These are phyloP conservation scores for Trametes hirsuta DNA, from an alignment of 1,284 basidiomycete genomes.

Conservation along the genomic window DNA sequence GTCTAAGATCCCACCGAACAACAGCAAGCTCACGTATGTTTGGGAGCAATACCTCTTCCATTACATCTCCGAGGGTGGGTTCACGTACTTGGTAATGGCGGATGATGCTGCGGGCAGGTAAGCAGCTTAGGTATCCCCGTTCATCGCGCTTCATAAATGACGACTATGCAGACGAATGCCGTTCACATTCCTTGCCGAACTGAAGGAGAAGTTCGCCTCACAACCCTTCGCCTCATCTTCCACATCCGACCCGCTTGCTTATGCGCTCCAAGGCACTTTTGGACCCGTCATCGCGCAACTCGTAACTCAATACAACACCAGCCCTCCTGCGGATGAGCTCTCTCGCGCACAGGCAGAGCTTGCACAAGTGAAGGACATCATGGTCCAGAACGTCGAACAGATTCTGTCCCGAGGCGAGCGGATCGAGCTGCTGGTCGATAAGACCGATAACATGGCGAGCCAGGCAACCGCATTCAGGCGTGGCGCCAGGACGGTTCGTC, in stretches of 20 bases:
- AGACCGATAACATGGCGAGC: constrained; percentile 94
- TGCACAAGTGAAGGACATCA: constrained; percentile 94
- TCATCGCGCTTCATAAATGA: neutral
- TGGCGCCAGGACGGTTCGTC: constrained; percentile 83
- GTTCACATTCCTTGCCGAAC: constrained; percentile 89
- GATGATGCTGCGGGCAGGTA: constrained; percentile 88
- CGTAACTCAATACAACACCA: constrained; percentile 86
- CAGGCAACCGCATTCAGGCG: constrained; percentile 96
- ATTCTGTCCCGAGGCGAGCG: constrained; percentile 94
- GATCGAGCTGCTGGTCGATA: constrained; percentile 95
- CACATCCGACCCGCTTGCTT: constrained; percentile 47
- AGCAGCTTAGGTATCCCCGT: constrained; percentile 29
- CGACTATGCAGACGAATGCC: constrained; percentile 73
- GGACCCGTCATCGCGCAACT: constrained; percentile 68
- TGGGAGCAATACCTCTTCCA: constrained; percentile 98
- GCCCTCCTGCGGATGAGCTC: constrained; percentile 92
- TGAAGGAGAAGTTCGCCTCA: constrained; percentile 82
- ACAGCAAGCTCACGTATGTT: constrained; percentile 94
- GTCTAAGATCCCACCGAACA: constrained; percentile 92
- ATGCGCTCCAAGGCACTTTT: constrained; percentile 74
- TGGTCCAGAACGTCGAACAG: constrained; percentile 96
- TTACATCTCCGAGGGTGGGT: constrained; percentile 87
- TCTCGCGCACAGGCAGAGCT: constrained; percentile 89
- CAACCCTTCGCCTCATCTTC: constrained; percentile 57
- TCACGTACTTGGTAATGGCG: constrained; percentile 91